Conservation (phyloP, 345 rosid species). For the Eucalyptus rudis region DNA sequence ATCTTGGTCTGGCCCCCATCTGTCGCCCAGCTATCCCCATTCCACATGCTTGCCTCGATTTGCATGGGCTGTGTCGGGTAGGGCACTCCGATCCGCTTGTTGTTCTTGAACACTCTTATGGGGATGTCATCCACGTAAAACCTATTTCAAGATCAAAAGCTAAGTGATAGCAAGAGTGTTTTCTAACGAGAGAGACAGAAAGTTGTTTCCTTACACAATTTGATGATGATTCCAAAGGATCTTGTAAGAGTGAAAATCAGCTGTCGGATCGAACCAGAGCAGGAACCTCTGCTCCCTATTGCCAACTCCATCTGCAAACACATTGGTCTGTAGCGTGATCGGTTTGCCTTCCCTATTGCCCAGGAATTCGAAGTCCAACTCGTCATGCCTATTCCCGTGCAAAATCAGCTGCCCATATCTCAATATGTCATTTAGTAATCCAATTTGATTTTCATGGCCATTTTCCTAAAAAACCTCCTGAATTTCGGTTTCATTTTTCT, state of each 20-base stretch:
- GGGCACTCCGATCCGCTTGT: constrained; percentile 14
- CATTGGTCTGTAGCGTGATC: constrained; percentile 46
- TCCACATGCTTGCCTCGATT: constrained; percentile 45
- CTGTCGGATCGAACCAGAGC: constrained; percentile 71
- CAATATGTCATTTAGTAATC: not conserved
- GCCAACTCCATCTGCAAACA: constrained; percentile 39
- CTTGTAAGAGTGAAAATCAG: constrained; percentile 41
- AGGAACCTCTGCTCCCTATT: constrained; percentile 41
- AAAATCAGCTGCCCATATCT: constrained; percentile 28
- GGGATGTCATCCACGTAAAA: constrained; percentile 59
- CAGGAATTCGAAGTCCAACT: constrained; percentile 64
- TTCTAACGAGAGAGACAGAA: not conserved
- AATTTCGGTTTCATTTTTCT: not conserved
- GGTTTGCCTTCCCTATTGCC: constrained; percentile 57
- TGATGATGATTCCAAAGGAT: constrained; percentile 72
- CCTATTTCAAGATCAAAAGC: constrained; percentile 3
- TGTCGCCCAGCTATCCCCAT: constrained; percentile 64
- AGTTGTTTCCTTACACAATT: constrained; percentile 34
- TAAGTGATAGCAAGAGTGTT: not conserved
- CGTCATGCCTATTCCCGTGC: constrained; percentile 29
- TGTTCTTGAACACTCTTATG: constrained; percentile 67
- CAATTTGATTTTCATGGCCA: not conserved
- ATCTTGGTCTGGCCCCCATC: constrained; percentile 45
- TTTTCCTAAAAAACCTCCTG: not conserved
- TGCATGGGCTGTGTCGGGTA: constrained; percentile 50